Conservation (phyloP, 2,329 filamentous ascomycete species). For the Ampelomyces quisqualis region DNA sequence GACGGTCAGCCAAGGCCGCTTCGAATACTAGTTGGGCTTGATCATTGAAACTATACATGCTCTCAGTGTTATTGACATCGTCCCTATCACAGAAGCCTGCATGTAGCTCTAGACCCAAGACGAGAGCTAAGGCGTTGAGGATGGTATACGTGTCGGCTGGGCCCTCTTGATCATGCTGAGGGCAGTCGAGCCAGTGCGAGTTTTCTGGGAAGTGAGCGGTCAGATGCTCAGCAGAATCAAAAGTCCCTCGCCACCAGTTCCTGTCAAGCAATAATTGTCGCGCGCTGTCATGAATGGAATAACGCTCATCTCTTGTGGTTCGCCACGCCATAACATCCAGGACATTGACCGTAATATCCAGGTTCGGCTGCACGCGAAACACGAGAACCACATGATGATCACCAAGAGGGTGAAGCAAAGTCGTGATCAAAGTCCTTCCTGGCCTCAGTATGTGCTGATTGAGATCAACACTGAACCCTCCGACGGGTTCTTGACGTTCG, state of each 20-base stretch:
- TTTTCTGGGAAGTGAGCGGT: neutral
- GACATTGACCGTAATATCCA: constrained; percentile 5
- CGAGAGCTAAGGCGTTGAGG: constrained; percentile 22
- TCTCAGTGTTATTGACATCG: too few species aligned
- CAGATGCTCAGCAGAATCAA: neutral
- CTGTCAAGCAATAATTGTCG: neutral
- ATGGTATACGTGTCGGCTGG: constrained; percentile 7
- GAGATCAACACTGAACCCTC: constrained; percentile 9
- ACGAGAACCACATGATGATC: constrained; percentile 3
- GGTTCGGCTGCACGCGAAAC: neutral
- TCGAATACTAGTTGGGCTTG: constrained; percentile 9
- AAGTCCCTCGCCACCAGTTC: constrained; percentile 1
- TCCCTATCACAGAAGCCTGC: constrained; percentile 1
- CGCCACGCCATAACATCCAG: constrained; percentile 12
- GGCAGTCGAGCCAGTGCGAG: constrained; percentile 6
- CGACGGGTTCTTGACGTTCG: constrained; percentile 2
- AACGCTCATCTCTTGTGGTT: neutral
- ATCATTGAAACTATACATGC: constrained; percentile 10
- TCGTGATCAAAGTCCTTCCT: constrained; percentile 10
- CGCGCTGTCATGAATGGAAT: neutral
- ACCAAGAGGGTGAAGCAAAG: neutral
- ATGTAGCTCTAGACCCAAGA: constrained; percentile 15
- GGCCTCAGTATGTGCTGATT: constrained; percentile 1
- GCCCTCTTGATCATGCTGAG: constrained; percentile 1
- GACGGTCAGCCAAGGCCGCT: neutral